Evolutionary conservation across 2,329 filamentous ascomycete species (phyloP).

Genomic region (Pestalotiopsis sp.): DNA sequence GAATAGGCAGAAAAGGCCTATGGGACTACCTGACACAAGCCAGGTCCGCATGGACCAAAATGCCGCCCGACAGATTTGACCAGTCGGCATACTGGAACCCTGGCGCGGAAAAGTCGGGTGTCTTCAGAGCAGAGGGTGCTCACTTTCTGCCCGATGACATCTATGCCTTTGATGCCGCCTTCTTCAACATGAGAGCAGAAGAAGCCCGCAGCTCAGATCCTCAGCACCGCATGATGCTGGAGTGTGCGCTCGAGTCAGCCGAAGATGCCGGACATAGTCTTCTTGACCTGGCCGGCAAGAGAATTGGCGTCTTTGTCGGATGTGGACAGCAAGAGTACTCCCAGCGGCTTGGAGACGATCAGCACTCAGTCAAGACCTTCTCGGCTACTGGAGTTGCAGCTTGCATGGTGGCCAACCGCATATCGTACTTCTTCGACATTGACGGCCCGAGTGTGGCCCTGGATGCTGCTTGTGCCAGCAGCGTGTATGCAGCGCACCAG

Average conservation of each 20-base stretch:
- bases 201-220: slow-evolving; percentile 37
- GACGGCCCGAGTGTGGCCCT: slow-evolving; percentile 19
- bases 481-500: slow-evolving; percentile 16
- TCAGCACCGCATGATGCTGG: slow-evolving; percentile 31
- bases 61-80: slow-evolving; percentile 32
- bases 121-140: slow-evolving; percentile 30
- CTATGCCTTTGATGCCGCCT: slow-evolving; percentile 30
- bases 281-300: slow-evolving; percentile 27
- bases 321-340: slow-evolving; percentile 22
- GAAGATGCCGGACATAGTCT: slow-evolving; percentile 33
- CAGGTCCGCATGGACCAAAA: slow-evolving; percentile 15
- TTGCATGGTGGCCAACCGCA: slow-evolving; percentile 31
- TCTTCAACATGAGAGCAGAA: slow-evolving; percentile 35
- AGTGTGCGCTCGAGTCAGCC: slow-evolving; percentile 34
- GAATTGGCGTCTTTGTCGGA: slow-evolving; percentile 33
- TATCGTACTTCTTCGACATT: slow-evolving; percentile 20
- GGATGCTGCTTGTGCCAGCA: slow-evolving; percentile 22
- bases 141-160: slow-evolving; percentile 33
- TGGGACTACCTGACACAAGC: slow-evolving; percentile 10
- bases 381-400: slow-evolving; percentile 54
- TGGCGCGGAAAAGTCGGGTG: slow-evolving; percentile 31
- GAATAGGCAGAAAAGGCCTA: slow-evolving; percentile 10
- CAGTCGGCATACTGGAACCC: slow-evolving; percentile 32
- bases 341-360: slow-evolving; percentile 45
- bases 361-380: slow-evolving; percentile 50